Evolutionary conservation across 139 green algal genomes (phyloP).

Genomic region (Monoraphidium neglectum): DNA sequence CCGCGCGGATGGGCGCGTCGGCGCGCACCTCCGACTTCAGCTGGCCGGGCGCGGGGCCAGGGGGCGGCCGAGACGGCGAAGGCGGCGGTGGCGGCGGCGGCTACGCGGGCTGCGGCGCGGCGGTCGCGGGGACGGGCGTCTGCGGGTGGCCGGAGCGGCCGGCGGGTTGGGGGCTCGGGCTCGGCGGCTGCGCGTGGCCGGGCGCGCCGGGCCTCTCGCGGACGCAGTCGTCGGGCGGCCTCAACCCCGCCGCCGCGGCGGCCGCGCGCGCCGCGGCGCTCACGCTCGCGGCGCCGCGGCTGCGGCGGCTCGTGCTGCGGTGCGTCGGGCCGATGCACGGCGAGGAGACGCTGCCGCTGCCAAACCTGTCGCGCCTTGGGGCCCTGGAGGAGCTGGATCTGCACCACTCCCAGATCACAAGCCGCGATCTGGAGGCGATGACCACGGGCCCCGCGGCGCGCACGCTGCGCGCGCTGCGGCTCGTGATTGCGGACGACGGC

Average conservation of each 20-base stretch:
- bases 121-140: too few relatives aligned
- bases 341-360: slow-evolving; percentile 9
- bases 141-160: too few relatives aligned
- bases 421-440: neutral
- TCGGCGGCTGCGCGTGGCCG: too few relatives aligned
- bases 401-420: slow-evolving; percentile 20
- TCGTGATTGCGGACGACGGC: slow-evolving; percentile 13
- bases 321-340: slow-evolving; percentile 5
- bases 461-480: slow-evolving; percentile 22
- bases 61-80: slow-evolving; percentile 12
- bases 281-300: slow-evolving; percentile 5
- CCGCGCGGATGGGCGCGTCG: neutral
- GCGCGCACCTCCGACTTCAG: slow-evolving; percentile 14
- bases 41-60: neutral
- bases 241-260: neutral
- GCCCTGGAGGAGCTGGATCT: slow-evolving; percentile 14
- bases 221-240: too few relatives aligned
- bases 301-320: slow-evolving; percentile 10
- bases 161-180: too few relatives aligned
- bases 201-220: too few relatives aligned
- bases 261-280: neutral
- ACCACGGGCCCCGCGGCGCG: neutral
- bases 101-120: too few relatives aligned
- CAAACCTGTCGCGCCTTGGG: slow-evolving; percentile 2
- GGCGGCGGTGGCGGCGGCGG: neutral